Evolutionary conservation across 805 yeast genomes (phyloP).

Genomic region (Lipomyces sp.): DNA sequence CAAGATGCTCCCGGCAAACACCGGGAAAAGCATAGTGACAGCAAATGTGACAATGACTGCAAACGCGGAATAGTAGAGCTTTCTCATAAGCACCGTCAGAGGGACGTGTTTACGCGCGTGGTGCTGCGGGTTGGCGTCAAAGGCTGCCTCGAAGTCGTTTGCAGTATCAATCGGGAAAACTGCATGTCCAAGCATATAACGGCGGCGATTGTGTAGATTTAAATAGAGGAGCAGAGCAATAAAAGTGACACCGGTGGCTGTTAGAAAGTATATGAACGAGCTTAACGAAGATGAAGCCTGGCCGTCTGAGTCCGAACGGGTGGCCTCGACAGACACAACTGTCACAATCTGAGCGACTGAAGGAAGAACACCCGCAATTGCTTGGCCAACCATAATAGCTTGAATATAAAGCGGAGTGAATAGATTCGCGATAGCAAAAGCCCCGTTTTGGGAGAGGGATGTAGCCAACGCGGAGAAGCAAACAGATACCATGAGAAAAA

Average conservation of each 20-base stretch:
- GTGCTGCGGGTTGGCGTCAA: constrained; percentile 12
- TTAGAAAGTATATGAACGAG: constrained; percentile 45
- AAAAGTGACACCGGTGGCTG: constrained; percentile 50
- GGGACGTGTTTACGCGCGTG: constrained; percentile 47
- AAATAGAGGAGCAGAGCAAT: constrained; percentile 44
- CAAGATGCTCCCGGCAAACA: constrained; percentile 72
- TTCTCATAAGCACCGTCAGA: constrained; percentile 56
- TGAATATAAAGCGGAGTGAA: constrained; percentile 77
- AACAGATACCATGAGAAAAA: constrained; percentile 59
- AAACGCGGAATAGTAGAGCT: constrained; percentile 59
- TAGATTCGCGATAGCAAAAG: constrained; percentile 79
- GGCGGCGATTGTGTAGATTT: constrained; percentile 38
- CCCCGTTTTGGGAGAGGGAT: constrained; percentile 82
- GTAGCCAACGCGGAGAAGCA: constrained; percentile 55
- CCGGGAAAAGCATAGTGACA: constrained; percentile 78
- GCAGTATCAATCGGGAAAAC: not conserved
- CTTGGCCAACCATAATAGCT: constrained; percentile 92
- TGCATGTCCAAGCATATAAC: constrained; percentile 19
- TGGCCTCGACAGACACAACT: constrained; percentile 40
- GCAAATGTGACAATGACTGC: constrained; percentile 73
- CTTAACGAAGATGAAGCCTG: constrained; percentile 10
- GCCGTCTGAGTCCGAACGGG: not conserved
- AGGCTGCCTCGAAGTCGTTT: not conserved
- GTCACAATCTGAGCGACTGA: constrained; percentile 63
- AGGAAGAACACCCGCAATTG: constrained; percentile 90